Percentiles rank a stretch among this genome's conserved stretches.
Conservation (phyloP, 805 yeast genomes). For the Kodamaea kaohsiungensis region DNA sequence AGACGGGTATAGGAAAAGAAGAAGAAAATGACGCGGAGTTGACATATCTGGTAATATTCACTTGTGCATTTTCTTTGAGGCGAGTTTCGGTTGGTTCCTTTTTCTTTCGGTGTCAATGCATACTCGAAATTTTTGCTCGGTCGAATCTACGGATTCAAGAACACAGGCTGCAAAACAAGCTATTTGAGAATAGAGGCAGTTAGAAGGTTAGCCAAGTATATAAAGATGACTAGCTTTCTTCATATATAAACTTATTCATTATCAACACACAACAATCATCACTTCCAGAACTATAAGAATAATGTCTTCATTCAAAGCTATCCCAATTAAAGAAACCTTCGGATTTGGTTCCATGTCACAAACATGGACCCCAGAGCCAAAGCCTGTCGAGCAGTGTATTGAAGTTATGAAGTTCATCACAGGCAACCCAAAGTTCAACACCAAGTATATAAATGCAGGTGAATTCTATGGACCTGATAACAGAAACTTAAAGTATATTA, state of each 20-base stretch:
- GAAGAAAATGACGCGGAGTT: too few relatives aligned
- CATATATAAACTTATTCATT: background rate
- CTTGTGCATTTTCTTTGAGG: too few relatives aligned
- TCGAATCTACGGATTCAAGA: too few relatives aligned
- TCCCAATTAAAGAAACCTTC: constrained; percentile 16
- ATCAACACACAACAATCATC: background rate
- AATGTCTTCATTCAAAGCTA: background rate
- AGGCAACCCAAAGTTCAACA: constrained; percentile 48
- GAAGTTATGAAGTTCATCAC: constrained; percentile 46
- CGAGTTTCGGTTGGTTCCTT: too few relatives aligned
- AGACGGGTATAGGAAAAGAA: too few relatives aligned
- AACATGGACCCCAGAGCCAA: constrained; percentile 66
- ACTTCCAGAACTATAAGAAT: background rate
- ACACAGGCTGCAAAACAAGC: too few relatives aligned
- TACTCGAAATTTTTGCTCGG: too few relatives aligned
- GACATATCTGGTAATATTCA: too few relatives aligned
- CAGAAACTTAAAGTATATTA: constrained; percentile 56
- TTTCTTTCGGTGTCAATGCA: too few relatives aligned
- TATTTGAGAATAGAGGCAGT: too few relatives aligned
- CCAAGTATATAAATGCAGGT: constrained; percentile 67
- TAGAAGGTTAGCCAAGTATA: too few relatives aligned
- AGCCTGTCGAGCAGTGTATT: constrained; percentile 54
- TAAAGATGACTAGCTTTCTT: too few relatives aligned
- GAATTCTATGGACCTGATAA: constrained; percentile 68
- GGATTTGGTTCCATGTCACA: constrained; percentile 85